A percentile compares a stretch with the other conserved stretches of the same genome.
phyloP scores from a whole-genome alignment of 1,284 basidiomycete genomes.

The Pyrrhoderma lamaoense region DNA sequence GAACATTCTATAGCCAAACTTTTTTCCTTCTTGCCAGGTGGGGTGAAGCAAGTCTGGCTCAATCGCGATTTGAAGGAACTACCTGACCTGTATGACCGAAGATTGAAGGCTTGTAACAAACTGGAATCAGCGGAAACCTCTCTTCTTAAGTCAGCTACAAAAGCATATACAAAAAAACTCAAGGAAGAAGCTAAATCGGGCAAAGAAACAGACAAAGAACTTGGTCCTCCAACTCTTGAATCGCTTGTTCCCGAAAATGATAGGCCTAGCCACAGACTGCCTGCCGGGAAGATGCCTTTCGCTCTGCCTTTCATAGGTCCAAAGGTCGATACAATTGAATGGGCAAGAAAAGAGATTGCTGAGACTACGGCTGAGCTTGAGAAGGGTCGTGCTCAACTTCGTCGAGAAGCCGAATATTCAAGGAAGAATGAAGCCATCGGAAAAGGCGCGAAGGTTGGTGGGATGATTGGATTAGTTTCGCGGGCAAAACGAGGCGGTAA shows the following conservation, averaged over 20 bases:
- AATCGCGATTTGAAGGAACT: constrained; percentile 81
- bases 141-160: constrained; percentile 71
- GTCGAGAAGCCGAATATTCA: constrained; percentile 1
- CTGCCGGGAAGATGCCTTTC: constrained; percentile 46
- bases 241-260: constrained; percentile 57
- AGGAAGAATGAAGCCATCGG: neutral
- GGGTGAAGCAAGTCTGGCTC: constrained; percentile 86
- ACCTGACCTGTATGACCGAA: constrained; percentile 76
- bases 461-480: constrained; percentile 10
- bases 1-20: constrained; percentile 58
- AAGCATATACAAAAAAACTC: constrained; percentile 46
- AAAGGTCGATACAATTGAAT: constrained; percentile 90
- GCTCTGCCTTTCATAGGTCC: constrained; percentile 61
- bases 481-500: neutral
- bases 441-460: neutral
- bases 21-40: constrained; percentile 76
- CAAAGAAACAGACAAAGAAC: neutral
- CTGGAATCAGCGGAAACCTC: constrained; percentile 82
- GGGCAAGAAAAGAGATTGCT: constrained; percentile 73
- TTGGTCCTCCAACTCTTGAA: constrained; percentile 33
- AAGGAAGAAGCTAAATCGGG: constrained; percentile 41
- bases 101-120: constrained; percentile 65
- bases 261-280: constrained; percentile 77
- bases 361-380: constrained; percentile 23
- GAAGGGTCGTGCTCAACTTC: constrained; percentile 8